Conservation (phyloP, 192 early-diverging fungal species). For the Coemansia sp. region DNA sequence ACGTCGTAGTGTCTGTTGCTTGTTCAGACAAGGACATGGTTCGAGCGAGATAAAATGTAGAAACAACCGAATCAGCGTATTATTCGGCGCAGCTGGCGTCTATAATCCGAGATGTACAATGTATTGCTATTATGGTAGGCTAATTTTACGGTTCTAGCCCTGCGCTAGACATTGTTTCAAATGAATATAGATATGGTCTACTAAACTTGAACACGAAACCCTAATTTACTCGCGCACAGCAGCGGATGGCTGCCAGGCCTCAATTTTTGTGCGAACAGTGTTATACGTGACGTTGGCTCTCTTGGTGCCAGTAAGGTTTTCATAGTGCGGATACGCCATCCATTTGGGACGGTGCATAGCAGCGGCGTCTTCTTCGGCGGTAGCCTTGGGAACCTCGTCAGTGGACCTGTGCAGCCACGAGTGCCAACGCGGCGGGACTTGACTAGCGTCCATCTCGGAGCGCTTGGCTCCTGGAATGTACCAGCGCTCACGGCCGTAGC, state of each 20-base stretch:
- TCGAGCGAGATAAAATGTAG: not conserved
- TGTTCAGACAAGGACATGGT: not conserved
- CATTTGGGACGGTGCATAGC: constrained; percentile 47
- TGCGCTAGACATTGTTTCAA: constrained; percentile 6
- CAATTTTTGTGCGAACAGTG: constrained; percentile 49
- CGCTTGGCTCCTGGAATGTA: constrained; percentile 58
- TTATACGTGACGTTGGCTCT: constrained; percentile 53
- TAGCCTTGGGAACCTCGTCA: constrained; percentile 40
- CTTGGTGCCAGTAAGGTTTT: constrained; percentile 50
- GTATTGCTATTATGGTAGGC: not conserved
- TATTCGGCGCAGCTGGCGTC: not conserved
- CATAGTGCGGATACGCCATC: constrained; percentile 46
- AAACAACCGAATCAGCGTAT: not conserved
- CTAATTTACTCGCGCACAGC: constrained; percentile 17
- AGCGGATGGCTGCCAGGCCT: constrained; percentile 40
- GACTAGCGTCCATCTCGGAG: constrained; percentile 59
- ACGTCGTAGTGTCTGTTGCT: not conserved
- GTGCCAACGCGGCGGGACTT: constrained; percentile 74
- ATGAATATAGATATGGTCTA: not conserved
- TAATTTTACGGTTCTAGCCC: not conserved
- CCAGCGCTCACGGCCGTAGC: constrained; percentile 80
- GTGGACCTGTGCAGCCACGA: constrained; percentile 53
- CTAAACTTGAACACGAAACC: not conserved
- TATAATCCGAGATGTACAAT: not conserved
- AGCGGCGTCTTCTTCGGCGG: constrained; percentile 27